A percentile compares a stretch with the other conserved stretches of the same genome.
These are phyloP conservation scores for Acorus calamus DNA, from an alignment of 106 monocot genomes.

Conservation along the genomic window DNA sequence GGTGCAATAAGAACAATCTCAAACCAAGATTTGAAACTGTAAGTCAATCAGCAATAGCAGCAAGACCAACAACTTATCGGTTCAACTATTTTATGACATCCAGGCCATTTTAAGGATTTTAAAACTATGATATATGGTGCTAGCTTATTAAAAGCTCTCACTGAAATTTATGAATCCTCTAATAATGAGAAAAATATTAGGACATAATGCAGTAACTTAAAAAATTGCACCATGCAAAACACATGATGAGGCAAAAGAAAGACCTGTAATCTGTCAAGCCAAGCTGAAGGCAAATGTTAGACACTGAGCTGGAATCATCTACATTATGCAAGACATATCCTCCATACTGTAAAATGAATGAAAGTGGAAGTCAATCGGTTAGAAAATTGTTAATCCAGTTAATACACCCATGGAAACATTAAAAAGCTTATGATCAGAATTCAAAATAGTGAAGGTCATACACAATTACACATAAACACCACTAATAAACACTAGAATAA, in stretches of 20 bases:
- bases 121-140: too few species aligned
- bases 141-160: too few species aligned
- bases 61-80: too few species aligned
- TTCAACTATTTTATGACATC: too few species aligned
- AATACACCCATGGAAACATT: background rate
- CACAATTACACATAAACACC: too few species aligned
- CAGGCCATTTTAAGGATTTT: too few species aligned
- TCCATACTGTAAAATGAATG: slow-evolving; percentile 59
- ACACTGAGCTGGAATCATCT: slow-evolving; percentile 16
- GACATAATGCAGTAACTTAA: background rate
- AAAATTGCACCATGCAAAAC: background rate
- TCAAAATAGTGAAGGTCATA: background rate
- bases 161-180: background rate
- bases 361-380: background rate
- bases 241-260: background rate
- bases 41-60: too few species aligned
- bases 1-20: too few species aligned
- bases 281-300: slow-evolving; percentile 70
- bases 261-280: slow-evolving; percentile 97
- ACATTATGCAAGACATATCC: slow-evolving; percentile 32
- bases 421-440: background rate
- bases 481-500: too few species aligned
- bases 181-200: background rate
- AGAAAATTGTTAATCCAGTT: background rate
- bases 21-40: too few species aligned